Evolutionary conservation across 352 stramenopile genomes (phyloP).

Genomic region (Pythium oligandrum): DNA sequence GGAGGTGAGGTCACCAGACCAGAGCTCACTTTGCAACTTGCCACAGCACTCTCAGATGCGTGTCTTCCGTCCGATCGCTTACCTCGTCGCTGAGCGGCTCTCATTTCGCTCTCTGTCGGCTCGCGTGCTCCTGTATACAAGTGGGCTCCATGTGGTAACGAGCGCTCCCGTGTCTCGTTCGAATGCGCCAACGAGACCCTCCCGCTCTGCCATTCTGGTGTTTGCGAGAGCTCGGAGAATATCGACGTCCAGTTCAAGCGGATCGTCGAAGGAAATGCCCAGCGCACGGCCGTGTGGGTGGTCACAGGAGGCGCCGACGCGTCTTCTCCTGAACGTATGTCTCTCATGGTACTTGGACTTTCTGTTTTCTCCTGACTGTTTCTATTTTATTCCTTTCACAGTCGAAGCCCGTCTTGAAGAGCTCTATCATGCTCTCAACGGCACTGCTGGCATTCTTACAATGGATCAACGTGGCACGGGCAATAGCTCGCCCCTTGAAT

Average conservation of each 20-base stretch:
- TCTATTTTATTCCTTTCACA: too few relatives aligned
- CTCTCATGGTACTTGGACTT: too few relatives aligned
- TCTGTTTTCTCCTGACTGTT: too few relatives aligned
- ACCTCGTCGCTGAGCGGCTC: too few relatives aligned
- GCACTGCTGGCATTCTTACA: conserved; percentile 44
- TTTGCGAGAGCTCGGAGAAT: conserved; percentile 11
- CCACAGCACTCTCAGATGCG: too few relatives aligned
- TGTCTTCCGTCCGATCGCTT: too few relatives aligned
- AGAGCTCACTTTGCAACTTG: too few relatives aligned
- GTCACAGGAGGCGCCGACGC: conserved; percentile 17
- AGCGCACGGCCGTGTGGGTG: conserved; percentile 9
- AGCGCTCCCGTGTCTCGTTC: neutral
- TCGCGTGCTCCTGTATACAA: too few relatives aligned
- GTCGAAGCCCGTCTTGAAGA: conserved; percentile 17
- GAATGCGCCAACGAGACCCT: conserved; percentile 13
- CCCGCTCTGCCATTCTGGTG: conserved; percentile 15
- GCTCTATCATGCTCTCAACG: conserved; percentile 28
- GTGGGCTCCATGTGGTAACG: too few relatives aligned
- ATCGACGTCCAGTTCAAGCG: conserved; percentile 22
- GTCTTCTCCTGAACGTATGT: conserved; percentile 10
- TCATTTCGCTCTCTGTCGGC: too few relatives aligned
- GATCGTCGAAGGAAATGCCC: neutral
- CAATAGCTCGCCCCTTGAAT: conserved; percentile 34
- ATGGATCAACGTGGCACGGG: conserved; percentile 53
- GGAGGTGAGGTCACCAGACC: too few relatives aligned